Conservation (phyloP, 2,329 filamentous ascomycete genomes). For the Cylindrodendrum hubeiense region DNA sequence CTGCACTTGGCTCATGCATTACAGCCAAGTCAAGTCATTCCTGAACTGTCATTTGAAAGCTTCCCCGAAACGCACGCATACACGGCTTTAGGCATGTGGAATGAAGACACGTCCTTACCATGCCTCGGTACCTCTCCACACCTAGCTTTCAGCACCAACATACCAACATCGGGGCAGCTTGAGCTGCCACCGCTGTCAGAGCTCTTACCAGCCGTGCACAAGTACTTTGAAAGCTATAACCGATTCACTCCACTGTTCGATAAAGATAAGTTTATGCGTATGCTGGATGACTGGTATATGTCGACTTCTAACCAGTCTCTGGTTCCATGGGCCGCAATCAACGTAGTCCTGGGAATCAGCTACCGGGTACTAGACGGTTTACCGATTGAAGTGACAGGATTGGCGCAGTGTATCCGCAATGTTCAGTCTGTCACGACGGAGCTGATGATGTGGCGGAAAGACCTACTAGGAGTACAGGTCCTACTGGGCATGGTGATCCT, state of each 20-base stretch:
- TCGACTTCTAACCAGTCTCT: constrained; percentile 20
- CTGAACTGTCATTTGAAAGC: not conserved
- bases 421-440: constrained; percentile 48
- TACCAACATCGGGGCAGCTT: not conserved
- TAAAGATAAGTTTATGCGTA: constrained; percentile 45
- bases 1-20: no score
- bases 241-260: constrained; percentile 46
- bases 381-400: constrained; percentile 23
- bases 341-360: constrained; percentile 48
- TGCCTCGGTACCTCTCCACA: constrained; percentile 17
- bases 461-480: constrained; percentile 48
- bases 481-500: constrained; percentile 49
- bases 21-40: no score
- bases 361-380: constrained; percentile 35
- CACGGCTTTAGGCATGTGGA: constrained; percentile 18
- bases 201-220: constrained; percentile 10
- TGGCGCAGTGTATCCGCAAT: constrained; percentile 44
- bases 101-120: constrained; percentile 11
- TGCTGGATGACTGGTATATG: constrained; percentile 47
- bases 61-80: constrained; percentile 15
- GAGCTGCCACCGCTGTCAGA: constrained; percentile 13
- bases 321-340: constrained; percentile 47
- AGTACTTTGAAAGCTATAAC: constrained; percentile 16
- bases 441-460: constrained; percentile 46
- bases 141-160: not conserved